phyloP scores from a whole-genome alignment of 2,329 filamentous ascomycete genomes.

The Neofusicoccum parvum region DNA sequence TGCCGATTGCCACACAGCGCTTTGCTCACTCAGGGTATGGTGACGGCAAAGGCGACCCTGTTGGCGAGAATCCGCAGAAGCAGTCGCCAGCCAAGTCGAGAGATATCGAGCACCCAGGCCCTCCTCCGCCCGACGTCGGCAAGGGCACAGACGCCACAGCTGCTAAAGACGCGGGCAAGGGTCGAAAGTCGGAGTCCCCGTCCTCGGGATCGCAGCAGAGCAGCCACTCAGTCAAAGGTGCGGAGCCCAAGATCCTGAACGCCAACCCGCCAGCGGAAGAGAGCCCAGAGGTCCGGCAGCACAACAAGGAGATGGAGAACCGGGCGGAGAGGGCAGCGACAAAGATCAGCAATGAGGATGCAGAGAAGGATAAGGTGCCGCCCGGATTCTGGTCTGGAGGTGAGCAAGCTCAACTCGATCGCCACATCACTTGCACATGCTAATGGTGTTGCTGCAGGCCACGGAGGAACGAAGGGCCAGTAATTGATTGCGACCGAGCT shows the following conservation, averaged over 20 bases:
- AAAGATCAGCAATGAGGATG: constrained; percentile 40
- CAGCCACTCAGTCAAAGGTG: constrained; percentile 33
- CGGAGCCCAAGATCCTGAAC: constrained; percentile 48
- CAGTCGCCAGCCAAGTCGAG: constrained; percentile 43
- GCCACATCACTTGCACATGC: background rate
- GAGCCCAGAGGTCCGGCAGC: constrained; percentile 41
- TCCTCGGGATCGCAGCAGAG: constrained; percentile 24
- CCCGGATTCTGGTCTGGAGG: constrained; percentile 42
- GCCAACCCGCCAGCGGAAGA: constrained; percentile 31
- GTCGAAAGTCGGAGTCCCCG: constrained; percentile 21
- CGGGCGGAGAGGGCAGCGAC: constrained; percentile 46
- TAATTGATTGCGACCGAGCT: constrained; percentile 19
- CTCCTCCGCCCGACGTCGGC: constrained; percentile 46
- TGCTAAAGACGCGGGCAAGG: constrained; percentile 27
- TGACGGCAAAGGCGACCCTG: constrained; percentile 44
- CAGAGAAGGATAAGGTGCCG: constrained; percentile 44
- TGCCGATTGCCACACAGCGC: constrained; percentile 31
- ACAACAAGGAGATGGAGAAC: constrained; percentile 48
- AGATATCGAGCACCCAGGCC: constrained; percentile 49
- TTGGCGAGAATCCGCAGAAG: constrained; percentile 46
- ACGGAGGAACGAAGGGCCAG: constrained; percentile 31
- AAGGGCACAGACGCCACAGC: constrained; percentile 35
- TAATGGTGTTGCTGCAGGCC: constrained; percentile 24
- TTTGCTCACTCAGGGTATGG: constrained; percentile 46
- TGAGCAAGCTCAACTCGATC: constrained; percentile 25